Evolutionary conservation across 495 filamentous ascomycete species (phyloP).

Genomic region (Aspergillus diversus): DNA sequence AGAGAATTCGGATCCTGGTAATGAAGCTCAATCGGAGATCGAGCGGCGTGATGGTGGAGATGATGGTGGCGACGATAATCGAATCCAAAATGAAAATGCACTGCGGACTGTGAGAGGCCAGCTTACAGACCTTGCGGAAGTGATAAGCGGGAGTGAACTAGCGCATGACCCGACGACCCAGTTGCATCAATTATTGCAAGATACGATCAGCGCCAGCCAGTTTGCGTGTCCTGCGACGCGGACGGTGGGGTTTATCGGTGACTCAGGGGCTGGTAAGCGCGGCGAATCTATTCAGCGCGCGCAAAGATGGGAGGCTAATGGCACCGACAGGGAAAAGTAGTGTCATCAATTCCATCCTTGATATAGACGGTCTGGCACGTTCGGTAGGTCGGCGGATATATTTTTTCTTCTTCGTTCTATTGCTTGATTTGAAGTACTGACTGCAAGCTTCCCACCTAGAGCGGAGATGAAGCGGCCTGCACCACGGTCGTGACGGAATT

Average conservation of each 20-base stretch:
- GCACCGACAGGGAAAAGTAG: conserved; percentile 35
- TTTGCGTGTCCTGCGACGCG: conserved; percentile 30
- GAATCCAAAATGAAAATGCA: conserved; percentile 23
- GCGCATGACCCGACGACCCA: conserved; percentile 10
- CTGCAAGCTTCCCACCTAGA: conserved; percentile 16
- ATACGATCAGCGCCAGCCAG: conserved; percentile 13
- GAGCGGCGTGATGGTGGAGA: neutral
- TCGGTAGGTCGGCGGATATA: conserved; percentile 25
- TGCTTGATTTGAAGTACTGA: neutral
- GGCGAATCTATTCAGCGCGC: neutral
- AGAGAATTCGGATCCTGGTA: neutral
- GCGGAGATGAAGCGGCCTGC: conserved; percentile 33
- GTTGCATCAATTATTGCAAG: conserved; percentile 9
- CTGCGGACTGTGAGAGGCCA: conserved; percentile 23
- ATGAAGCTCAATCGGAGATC: neutral
- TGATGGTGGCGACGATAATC: conserved; percentile 20
- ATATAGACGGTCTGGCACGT: conserved; percentile 27
- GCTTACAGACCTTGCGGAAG: conserved; percentile 17
- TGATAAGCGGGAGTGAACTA: conserved; percentile 14
- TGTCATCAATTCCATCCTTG: conserved; percentile 39
- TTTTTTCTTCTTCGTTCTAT: neutral
- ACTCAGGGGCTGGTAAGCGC: conserved; percentile 25
- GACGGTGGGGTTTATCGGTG: conserved; percentile 31
- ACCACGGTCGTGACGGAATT: conserved; percentile 41
- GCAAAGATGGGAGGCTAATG: neutral